phyloP scores from a whole-genome alignment of 2,329 filamentous ascomycete genomes.

The Talaromyces sp. region DNA sequence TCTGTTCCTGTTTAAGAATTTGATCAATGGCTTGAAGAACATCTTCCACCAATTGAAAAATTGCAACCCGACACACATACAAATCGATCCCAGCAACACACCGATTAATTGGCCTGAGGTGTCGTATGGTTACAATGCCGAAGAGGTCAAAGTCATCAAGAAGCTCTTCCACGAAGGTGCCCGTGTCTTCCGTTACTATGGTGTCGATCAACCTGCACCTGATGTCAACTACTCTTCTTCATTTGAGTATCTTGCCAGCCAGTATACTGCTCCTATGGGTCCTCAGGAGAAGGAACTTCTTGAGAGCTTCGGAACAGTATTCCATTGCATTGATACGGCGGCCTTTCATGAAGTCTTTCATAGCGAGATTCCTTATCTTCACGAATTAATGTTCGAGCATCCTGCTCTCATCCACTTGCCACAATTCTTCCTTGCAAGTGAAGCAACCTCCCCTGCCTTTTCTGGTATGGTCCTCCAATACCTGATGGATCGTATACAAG shows the following conservation, averaged over 20 bases:
- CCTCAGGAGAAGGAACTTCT: conserved; percentile 97
- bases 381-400: conserved; percentile 97
- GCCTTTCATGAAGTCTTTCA: conserved; percentile 99
- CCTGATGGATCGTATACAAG: conserved; percentile 91
- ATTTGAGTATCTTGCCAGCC: conserved; percentile 88
- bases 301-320: conserved; percentile 96
- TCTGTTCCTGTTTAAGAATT: conserved; percentile 94
- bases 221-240: conserved; percentile 76
- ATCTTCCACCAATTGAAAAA: conserved; percentile 92
- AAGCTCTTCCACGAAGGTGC: conserved; percentile 97
- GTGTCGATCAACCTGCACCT: conserved; percentile 72
- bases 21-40: conserved; percentile 93
- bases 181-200: conserved; percentile 95
- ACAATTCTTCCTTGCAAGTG: conserved; percentile 97
- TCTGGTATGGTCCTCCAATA: conserved; percentile 98
- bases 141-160: conserved; percentile 93
- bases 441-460: conserved; percentile 95
- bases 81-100: conserved; percentile 72
- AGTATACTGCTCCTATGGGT: conserved; percentile 88
- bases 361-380: conserved; percentile 92
- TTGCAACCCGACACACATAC: conserved; percentile 69
- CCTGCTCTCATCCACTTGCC: conserved; percentile 90
- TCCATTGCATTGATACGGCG: conserved; percentile 96
- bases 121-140: conserved; percentile 92
- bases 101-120: conserved; percentile 93